phyloP scores from a whole-genome alignment of 164 flowering plant genomes.

The Akebia trifoliata region DNA sequence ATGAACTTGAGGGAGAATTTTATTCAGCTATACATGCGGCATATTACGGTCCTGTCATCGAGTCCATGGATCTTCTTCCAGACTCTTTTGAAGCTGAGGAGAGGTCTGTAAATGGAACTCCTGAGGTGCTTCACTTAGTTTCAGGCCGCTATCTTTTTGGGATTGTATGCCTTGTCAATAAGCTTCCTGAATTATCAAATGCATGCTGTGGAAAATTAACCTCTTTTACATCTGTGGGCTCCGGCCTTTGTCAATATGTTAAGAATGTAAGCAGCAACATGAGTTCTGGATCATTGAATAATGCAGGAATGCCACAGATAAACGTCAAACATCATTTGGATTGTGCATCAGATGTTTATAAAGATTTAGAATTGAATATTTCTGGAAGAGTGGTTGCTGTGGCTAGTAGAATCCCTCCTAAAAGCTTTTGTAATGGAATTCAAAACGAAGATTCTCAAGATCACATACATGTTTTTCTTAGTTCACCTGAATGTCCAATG shows the following conservation, averaged over 20 bases:
- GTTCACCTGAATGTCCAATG: slow-evolving; percentile 27
- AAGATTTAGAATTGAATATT: slow-evolving; percentile 73
- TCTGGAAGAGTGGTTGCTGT: slow-evolving; percentile 68
- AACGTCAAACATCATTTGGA: slow-evolving; percentile 10
- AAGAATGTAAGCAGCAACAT: slow-evolving; percentile 16
- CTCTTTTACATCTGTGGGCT: slow-evolving; percentile 23
- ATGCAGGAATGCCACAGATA: slow-evolving; percentile 13
- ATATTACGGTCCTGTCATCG: slow-evolving; percentile 75
- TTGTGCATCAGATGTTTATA: slow-evolving; percentile 54
- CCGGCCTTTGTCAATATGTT: slow-evolving; percentile 14
- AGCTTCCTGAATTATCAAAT: slow-evolving; percentile 40
- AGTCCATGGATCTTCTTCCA: slow-evolving; percentile 80
- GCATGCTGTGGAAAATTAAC: slow-evolving; percentile 29
- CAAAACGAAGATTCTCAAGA: slow-evolving; percentile 52
- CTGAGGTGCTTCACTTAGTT: slow-evolving; percentile 91
- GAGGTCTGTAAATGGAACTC: slow-evolving; percentile 61
- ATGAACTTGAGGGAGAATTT: slow-evolving; percentile 68
- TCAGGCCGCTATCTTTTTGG: slow-evolving; percentile 93
- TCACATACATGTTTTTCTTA: slow-evolving; percentile 70
- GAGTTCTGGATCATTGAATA: slow-evolving; percentile 18
- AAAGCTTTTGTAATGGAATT: slow-evolving; percentile 24
- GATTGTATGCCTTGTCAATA: slow-evolving; percentile 49
- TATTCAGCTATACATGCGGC: slow-evolving; percentile 78
- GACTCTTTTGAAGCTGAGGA: slow-evolving; percentile 96
- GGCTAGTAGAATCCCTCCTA: slow-evolving; percentile 72